These are phyloP conservation scores for Scenedesmus sp. DNA, from an alignment of 163 green algal species.

Conservation along the genomic window DNA sequence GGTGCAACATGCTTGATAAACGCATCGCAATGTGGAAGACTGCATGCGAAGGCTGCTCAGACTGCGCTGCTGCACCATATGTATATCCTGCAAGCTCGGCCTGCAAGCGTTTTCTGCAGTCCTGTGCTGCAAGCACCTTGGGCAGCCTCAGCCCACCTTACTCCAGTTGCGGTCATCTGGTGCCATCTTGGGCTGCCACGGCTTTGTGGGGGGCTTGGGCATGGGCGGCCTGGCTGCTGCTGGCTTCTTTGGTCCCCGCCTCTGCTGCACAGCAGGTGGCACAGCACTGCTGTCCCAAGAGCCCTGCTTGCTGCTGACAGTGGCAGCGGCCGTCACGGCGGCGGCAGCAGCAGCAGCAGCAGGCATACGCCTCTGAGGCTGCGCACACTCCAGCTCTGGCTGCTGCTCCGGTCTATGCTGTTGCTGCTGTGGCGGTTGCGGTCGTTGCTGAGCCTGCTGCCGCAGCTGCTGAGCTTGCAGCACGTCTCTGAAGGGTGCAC, in stretches of 20 bases:
- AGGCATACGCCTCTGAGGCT: background rate
- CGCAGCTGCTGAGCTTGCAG: background rate
- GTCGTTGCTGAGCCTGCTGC: background rate
- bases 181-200: slow-evolving; percentile 36
- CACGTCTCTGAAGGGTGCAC: background rate
- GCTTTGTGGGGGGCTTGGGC: slow-evolving; percentile 4
- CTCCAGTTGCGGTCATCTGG: slow-evolving; percentile 48
- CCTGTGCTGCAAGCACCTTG: background rate
- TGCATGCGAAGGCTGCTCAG: background rate
- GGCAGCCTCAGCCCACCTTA: slow-evolving; percentile 1
- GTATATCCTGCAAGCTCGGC: background rate
- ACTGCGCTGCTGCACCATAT: background rate
- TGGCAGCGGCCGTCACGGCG: background rate
- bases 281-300: background rate
- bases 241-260: background rate
- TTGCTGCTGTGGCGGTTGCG: background rate
- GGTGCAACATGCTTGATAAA: background rate
- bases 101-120: background rate
- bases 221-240: slow-evolving; percentile 7
- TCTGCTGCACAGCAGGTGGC: slow-evolving; percentile 11
- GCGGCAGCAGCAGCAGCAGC: background rate
- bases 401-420: background rate
- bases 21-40: background rate
- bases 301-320: background rate
- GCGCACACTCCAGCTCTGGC: background rate